These are phyloP conservation scores for Chaetomium fimeti DNA, from an alignment of 495 filamentous ascomycete species.

Conservation along the genomic window DNA sequence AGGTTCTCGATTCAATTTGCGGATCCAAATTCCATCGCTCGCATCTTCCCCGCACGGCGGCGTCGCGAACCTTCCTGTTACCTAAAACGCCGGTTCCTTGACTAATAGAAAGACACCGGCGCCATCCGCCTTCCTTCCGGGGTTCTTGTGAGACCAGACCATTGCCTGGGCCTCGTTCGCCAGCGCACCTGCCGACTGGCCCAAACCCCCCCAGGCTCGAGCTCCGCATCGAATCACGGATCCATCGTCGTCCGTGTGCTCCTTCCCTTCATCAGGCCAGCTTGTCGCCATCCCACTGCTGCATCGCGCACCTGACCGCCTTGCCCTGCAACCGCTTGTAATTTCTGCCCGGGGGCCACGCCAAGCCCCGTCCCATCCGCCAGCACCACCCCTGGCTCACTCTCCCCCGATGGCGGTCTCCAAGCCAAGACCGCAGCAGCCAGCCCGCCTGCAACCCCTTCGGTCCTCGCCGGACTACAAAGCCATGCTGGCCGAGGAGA, in stretches of 20 bases:
- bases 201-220: background rate
- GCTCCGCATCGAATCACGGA: constrained; percentile 21
- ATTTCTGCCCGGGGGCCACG: constrained; percentile 18
- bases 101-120: constrained; percentile 50
- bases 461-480: constrained; percentile 30
- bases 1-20: constrained; percentile 19
- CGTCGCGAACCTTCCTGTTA: constrained; percentile 44
- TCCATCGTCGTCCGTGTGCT: constrained; percentile 16
- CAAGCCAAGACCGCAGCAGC: constrained; percentile 25
- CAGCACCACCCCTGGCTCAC: constrained; percentile 16
- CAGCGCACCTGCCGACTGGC: constrained; percentile 12
- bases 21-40: constrained; percentile 26
- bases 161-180: constrained; percentile 16
- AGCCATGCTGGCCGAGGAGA: constrained; percentile 32
- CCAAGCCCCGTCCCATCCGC: constrained; percentile 18
- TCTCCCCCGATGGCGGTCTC: constrained; percentile 30
- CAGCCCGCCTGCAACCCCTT: constrained; percentile 26
- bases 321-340: constrained; percentile 7
- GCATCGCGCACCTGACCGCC: constrained; percentile 36
- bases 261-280: constrained; percentile 9
- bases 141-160: constrained; percentile 31
- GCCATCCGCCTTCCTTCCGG: constrained; percentile 20
- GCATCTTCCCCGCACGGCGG: constrained; percentile 47
- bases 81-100: constrained; percentile 47
- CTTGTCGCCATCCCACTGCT: constrained; percentile 31